Evolutionary conservation across 768 basidiomycete genomes (phyloP).

Genomic region (Pisolithus microcarpus): DNA sequence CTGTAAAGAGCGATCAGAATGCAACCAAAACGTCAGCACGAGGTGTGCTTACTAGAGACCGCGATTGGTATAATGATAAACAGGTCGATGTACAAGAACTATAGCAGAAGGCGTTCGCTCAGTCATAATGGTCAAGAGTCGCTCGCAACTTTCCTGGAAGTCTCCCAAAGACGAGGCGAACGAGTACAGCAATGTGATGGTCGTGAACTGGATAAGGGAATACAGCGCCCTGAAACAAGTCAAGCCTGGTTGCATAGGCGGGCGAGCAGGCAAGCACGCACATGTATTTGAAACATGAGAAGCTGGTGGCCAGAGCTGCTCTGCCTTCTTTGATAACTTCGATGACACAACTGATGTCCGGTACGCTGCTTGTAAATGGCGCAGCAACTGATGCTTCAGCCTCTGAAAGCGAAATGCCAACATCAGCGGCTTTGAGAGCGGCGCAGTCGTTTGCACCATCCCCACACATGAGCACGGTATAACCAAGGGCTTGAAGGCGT

Average conservation of each 20-base stretch:
- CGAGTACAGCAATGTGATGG: conserved; percentile 89
- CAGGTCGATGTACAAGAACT: conserved; percentile 97
- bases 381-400: conserved; percentile 98
- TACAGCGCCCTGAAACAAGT: conserved; percentile 75
- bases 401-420: conserved; percentile 93
- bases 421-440: conserved; percentile 96
- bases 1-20: conserved; percentile 34
- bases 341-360: conserved; percentile 92
- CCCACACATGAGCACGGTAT: conserved; percentile 96
- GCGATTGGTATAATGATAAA: conserved; percentile 98
- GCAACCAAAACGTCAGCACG: background rate
- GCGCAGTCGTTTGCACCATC: conserved; percentile 99
- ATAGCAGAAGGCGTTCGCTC: conserved; percentile 7
- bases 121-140: background rate
- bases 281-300: conserved; percentile 99
- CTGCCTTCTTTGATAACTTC: conserved; percentile 97
- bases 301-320: conserved; percentile 93
- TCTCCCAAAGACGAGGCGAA: conserved; percentile 96
- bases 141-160: conserved; percentile 63
- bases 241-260: conserved; percentile 4
- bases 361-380: conserved; percentile 88
- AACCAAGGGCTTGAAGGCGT: conserved; percentile 85
- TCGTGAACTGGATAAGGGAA: conserved; percentile 98
- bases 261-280: conserved; percentile 33
- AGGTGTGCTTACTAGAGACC: conserved; percentile 70